Percentiles rank a stretch among this genome's conserved stretches.
These are phyloP conservation scores for Tylopilus sp. DNA, from an alignment of 768 basidiomycete genomes.

Conservation along the genomic window DNA sequence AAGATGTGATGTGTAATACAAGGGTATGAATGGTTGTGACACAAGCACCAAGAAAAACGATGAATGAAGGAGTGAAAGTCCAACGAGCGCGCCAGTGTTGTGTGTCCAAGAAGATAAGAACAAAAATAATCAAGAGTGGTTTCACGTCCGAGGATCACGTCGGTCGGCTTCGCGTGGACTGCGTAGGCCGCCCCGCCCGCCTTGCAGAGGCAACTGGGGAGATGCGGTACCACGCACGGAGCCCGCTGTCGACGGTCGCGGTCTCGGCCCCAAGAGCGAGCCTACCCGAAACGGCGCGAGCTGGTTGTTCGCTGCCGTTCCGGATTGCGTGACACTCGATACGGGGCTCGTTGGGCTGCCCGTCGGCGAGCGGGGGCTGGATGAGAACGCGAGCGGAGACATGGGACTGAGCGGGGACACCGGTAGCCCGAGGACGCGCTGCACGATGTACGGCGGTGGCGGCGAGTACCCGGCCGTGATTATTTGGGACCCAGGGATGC, in stretches of 20 bases:
- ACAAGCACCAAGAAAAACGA: constrained; percentile 6
- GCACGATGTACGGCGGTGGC: constrained; percentile 31
- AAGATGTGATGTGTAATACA: neutral
- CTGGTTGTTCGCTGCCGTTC: constrained; percentile 2
- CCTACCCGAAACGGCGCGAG: constrained; percentile 12
- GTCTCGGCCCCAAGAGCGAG: constrained; percentile 30
- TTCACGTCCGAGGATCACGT: neutral
- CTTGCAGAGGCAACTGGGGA: constrained; percentile 32
- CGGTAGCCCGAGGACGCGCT: constrained; percentile 30
- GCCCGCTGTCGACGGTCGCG: constrained; percentile 20
- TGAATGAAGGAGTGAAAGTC: constrained; percentile 9
- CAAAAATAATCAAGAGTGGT: too few species aligned
- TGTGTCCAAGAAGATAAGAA: constrained; percentile 20
- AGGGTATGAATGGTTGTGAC: constrained; percentile 18
- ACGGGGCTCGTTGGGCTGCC: neutral
- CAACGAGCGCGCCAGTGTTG: neutral
- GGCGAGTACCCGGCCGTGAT: constrained; percentile 12
- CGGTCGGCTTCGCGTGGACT: constrained; percentile 9
- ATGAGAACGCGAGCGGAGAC: neutral
- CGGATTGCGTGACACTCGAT: constrained; percentile 2
- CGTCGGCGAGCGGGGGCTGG: neutral
- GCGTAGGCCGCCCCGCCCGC: constrained; percentile 23
- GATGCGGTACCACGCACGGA: constrained; percentile 17
- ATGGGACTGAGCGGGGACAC: constrained; percentile 20
- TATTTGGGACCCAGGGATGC: constrained; percentile 18